Conservation (phyloP, 495 filamentous ascomycete species). For the Neurospora sp. region DNA sequence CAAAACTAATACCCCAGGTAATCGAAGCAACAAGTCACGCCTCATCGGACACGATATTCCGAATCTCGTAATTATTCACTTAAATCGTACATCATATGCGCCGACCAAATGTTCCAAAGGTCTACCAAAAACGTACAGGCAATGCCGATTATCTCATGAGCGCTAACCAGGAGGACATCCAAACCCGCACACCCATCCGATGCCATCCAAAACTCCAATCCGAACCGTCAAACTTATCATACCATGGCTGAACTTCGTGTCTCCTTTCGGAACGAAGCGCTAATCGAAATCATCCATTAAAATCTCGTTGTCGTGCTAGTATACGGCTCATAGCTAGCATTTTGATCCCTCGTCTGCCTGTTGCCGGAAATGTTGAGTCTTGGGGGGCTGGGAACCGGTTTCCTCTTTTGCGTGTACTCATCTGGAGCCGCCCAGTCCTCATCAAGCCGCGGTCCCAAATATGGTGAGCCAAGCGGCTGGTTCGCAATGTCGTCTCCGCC, state of each 20-base stretch:
- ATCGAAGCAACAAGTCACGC: not conserved
- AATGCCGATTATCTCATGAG: not conserved
- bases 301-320: not conserved
- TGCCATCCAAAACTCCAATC: not conserved
- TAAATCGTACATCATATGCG: not conserved
- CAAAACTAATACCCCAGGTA: not conserved
- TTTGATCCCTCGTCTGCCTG: slow-evolving; percentile 7
- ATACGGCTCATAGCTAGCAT: slow-evolving; percentile 12
- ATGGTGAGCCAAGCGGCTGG: not conserved
- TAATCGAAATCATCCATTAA: not conserved
- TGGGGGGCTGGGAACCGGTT: not conserved
- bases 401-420: slow-evolving; percentile 9
- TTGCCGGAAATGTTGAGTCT: slow-evolving; percentile 6
- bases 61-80: not conserved
- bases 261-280: not conserved
- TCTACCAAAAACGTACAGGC: not conserved
- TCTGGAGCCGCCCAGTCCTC: slow-evolving; percentile 16
- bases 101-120: not conserved
- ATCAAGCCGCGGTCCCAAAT: slow-evolving; percentile 7
- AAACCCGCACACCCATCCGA: not conserved
- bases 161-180: not conserved
- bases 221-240: not conserved
- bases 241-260: not conserved
- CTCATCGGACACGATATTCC: not conserved
- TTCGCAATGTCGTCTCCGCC: not conserved